These are phyloP conservation scores for Aspergillus sp. DNA, from an alignment of 2,329 filamentous ascomycete species.

Conservation along the genomic window DNA sequence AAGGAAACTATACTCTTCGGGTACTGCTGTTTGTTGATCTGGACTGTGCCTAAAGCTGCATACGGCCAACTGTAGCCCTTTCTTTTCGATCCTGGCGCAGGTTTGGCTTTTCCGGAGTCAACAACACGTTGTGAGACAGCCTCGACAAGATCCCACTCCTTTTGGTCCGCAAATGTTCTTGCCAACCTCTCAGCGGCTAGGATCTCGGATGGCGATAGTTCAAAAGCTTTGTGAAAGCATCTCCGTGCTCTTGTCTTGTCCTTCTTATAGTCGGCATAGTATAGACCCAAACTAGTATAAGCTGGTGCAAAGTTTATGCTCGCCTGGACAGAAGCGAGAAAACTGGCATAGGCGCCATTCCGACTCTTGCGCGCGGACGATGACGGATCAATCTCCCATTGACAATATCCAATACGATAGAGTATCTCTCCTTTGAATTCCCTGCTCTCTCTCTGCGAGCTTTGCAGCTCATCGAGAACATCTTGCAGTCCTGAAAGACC, in stretches of 20 bases:
- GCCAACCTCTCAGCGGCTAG: constrained; percentile 85
- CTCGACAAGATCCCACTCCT: constrained; percentile 96
- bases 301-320: constrained; percentile 86
- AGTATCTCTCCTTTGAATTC: constrained; percentile 82
- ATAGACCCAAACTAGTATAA: constrained; percentile 87
- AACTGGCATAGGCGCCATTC: constrained; percentile 77
- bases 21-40: constrained; percentile 92
- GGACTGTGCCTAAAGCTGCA: constrained; percentile 87
- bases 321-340: constrained; percentile 79
- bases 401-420: constrained; percentile 81
- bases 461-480: constrained; percentile 65
- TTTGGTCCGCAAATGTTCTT: constrained; percentile 79
- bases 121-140: constrained; percentile 86
- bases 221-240: constrained; percentile 95
- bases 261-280: constrained; percentile 85
- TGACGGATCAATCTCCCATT: constrained; percentile 81
- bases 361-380: constrained; percentile 74
- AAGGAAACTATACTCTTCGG: constrained; percentile 87
- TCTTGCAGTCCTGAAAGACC: constrained; percentile 70
- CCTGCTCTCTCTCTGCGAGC: constrained; percentile 58
- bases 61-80: constrained; percentile 96
- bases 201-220: constrained; percentile 83
- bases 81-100: constrained; percentile 87
- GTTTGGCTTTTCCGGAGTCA: constrained; percentile 89
- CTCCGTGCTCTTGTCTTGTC: constrained; percentile 84